Percentiles rank a stretch among this genome's conserved stretches.
Conservation (phyloP, 331 rosid genomes). For the Acacia concinna region DNA sequence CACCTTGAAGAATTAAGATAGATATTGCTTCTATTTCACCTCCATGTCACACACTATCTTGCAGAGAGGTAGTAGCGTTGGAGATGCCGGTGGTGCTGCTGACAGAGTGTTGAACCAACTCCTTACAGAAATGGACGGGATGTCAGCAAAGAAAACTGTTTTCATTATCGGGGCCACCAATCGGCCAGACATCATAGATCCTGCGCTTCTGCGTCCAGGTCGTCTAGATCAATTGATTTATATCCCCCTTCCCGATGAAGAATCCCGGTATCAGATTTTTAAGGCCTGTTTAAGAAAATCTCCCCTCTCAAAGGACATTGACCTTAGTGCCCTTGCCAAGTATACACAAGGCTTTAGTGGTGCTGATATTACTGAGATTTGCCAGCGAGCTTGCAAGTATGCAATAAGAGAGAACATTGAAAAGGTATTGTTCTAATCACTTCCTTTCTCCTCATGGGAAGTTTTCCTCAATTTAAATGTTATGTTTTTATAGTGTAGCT, state of each 20-base stretch:
- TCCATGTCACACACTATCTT: constrained; percentile 1
- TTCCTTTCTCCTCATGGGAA: neutral
- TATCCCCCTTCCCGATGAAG: constrained; percentile 97
- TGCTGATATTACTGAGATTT: constrained; percentile 94
- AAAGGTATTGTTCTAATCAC: constrained; percentile 53
- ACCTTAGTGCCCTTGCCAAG: constrained; percentile 88
- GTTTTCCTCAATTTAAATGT: neutral
- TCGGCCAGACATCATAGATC: constrained; percentile 92
- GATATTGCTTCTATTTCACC: neutral
- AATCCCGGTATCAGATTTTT: constrained; percentile 81
- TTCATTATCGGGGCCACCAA: constrained; percentile 98
- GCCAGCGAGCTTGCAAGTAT: constrained; percentile 96
- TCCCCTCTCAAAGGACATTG: constrained; percentile 85
- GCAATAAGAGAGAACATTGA: constrained; percentile 96
- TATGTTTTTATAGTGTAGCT: neutral
- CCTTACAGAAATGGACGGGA: constrained; percentile 96
- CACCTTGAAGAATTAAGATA: neutral
- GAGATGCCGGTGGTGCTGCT: constrained; percentile 99
- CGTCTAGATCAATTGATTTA: constrained; percentile 96
- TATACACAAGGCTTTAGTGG: constrained; percentile 98
- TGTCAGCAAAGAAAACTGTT: constrained; percentile 98
- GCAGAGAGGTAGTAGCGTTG: constrained; percentile 96
- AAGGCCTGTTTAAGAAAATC: constrained; percentile 96
- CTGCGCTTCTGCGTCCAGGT: constrained; percentile 97
- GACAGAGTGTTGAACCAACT: constrained; percentile 96